phyloP scores from a whole-genome alignment of 371 early-diverging fungal genomes.

The Rhizomucor miehei region DNA sequence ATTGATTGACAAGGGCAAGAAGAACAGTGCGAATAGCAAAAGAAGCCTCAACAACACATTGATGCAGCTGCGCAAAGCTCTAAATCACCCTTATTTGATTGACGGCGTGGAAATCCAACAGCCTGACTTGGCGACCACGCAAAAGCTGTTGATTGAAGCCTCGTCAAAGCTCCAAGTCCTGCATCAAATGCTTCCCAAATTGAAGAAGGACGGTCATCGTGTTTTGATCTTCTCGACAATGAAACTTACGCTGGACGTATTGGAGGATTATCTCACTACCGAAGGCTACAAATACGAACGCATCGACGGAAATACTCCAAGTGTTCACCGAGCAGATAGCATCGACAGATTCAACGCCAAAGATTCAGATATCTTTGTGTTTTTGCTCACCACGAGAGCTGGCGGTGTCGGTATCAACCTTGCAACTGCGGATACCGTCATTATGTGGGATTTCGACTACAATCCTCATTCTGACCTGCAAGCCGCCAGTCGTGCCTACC shows the following conservation, averaged over 20 bases:
- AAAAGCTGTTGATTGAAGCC: slow-evolving; percentile 57
- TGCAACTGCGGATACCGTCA: slow-evolving; percentile 91
- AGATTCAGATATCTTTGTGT: slow-evolving; percentile 72
- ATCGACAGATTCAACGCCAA: slow-evolving; percentile 85
- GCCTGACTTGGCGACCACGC: slow-evolving; percentile 29
- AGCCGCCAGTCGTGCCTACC: slow-evolving; percentile 91
- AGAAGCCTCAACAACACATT: slow-evolving; percentile 44
- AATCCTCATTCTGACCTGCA: slow-evolving; percentile 93
- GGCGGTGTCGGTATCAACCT: slow-evolving; percentile 96
- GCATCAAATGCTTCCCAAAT: slow-evolving; percentile 62
- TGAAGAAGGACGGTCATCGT: slow-evolving; percentile 58
- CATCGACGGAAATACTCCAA: slow-evolving; percentile 80
- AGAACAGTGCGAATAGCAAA: slow-evolving; percentile 10
- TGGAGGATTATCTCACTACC: slow-evolving; percentile 68
- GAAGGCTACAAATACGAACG: slow-evolving; percentile 61
- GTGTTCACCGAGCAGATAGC: slow-evolving; percentile 62
- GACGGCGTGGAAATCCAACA: slow-evolving; percentile 45
- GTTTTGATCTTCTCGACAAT: slow-evolving; percentile 78
- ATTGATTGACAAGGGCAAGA: slow-evolving; percentile 36
- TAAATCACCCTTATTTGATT: slow-evolving; percentile 78
- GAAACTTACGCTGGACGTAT: slow-evolving; percentile 56
- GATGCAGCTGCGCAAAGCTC: slow-evolving; percentile 69
- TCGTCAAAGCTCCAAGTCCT: slow-evolving; percentile 71
- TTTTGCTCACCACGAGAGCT: slow-evolving; percentile 84
- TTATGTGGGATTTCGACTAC: slow-evolving; percentile 94